phyloP scores from a whole-genome alignment of 1,284 basidiomycete species.

The Laetiporus sulphureus region DNA sequence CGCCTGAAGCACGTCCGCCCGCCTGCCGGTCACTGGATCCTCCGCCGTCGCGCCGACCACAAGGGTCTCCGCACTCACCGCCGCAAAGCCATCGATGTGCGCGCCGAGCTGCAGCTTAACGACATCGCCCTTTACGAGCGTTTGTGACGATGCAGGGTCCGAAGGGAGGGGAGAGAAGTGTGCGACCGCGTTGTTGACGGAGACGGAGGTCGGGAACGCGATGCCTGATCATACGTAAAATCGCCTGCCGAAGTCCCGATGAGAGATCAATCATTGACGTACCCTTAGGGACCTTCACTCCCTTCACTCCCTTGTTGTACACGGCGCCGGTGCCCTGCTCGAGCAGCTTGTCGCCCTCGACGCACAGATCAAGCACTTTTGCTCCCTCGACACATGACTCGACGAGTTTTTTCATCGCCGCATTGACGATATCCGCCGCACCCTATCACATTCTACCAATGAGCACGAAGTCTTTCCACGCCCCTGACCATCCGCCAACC shows the following conservation, averaged over 20 bases:
- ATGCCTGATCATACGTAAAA: conserved; percentile 50
- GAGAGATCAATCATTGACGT: conserved; percentile 17
- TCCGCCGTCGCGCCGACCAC: conserved; percentile 72
- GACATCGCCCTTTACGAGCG: conserved; percentile 83
- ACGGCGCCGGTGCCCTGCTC: conserved; percentile 81
- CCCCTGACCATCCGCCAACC: no score
- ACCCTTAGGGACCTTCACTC: conserved; percentile 86
- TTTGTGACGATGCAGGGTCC: conserved; percentile 58
- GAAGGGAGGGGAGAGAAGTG: conserved; percentile 81
- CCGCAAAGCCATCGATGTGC: conserved; percentile 93
- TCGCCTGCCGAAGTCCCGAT: background rate
- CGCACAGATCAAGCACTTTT: conserved; percentile 86
- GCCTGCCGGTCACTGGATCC: conserved; percentile 75
- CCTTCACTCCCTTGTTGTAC: conserved; percentile 88
- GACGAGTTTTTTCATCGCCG: conserved; percentile 84
- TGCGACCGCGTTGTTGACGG: conserved; percentile 85
- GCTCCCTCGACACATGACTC: conserved; percentile 73
- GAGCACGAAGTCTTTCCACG: no score
- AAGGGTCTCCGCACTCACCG: conserved; percentile 88
- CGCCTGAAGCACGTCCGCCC: conserved; percentile 89
- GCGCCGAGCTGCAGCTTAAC: conserved; percentile 96
- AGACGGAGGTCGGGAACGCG: conserved; percentile 91
- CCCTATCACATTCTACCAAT: conserved; percentile 37
- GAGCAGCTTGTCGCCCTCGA: conserved; percentile 89
- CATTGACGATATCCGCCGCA: conserved; percentile 86